phyloP scores from a whole-genome alignment of 2,329 filamentous ascomycete genomes.

The Colletotrichum somersetense region DNA sequence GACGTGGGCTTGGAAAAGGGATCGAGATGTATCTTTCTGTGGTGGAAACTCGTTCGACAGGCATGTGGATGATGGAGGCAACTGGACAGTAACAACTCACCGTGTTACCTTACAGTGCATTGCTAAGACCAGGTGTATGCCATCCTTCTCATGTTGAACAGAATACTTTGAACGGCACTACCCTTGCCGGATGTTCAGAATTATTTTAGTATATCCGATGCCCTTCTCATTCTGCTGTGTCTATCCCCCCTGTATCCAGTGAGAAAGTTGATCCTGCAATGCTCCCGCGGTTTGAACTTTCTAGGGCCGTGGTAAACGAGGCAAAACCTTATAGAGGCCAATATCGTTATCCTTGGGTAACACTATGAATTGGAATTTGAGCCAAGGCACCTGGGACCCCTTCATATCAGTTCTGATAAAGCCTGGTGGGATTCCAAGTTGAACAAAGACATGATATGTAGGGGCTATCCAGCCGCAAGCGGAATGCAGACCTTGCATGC shows the following conservation, averaged over 20 bases:
- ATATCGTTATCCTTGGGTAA: background rate
- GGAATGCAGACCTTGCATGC: background rate
- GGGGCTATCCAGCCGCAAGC: conserved; percentile 3
- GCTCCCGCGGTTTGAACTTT: conserved; percentile 3
- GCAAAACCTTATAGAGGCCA: conserved; percentile 1
- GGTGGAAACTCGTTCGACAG: background rate
- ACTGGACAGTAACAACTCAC: background rate
- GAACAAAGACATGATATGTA: background rate
- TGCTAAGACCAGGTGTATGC: background rate
- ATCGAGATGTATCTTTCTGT: background rate
- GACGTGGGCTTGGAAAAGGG: background rate
- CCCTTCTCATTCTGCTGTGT: background rate
- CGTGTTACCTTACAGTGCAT: background rate
- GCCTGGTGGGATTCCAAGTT: background rate
- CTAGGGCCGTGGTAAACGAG: background rate
- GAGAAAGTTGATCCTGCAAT: background rate
- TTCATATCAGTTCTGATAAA: background rate
- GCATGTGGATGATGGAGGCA: background rate
- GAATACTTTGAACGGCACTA: background rate
- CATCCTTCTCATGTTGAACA: too few relatives aligned
- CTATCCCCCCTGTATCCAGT: background rate
- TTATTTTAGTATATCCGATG: too few relatives aligned
- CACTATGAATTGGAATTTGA: background rate
- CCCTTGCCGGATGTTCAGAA: background rate
- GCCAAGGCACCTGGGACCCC: background rate